These are phyloP conservation scores for Glebionis coronaria DNA, from an alignment of 129 eudicot species.

Conservation along the genomic window DNA sequence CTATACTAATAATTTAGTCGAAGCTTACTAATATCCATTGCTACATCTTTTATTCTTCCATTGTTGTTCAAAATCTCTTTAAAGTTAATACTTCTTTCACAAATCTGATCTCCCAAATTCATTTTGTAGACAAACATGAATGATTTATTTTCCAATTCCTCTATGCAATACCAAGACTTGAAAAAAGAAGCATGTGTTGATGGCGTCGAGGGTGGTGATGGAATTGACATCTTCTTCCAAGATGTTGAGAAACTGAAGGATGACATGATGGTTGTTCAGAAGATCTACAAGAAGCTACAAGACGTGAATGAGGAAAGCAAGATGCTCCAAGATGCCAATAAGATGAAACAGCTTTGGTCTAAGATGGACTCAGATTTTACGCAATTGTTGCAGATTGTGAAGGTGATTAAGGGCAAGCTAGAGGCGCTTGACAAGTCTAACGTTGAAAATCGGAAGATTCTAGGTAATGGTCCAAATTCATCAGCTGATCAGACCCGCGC, in stretches of 20 bases:
- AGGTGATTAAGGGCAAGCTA: conserved; percentile 62
- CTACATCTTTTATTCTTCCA: conserved; percentile 44
- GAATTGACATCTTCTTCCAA: conserved; percentile 57
- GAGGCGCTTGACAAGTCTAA: conserved; percentile 78
- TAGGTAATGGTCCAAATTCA: conserved; percentile 88
- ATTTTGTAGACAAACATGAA: conserved; percentile 54
- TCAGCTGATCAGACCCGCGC: conserved; percentile 78
- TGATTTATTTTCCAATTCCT: conserved; percentile 75
- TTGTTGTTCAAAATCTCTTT: conserved; percentile 11
- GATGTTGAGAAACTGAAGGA: conserved; percentile 71
- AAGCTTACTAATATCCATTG: too few relatives aligned
- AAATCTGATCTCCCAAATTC: conserved; percentile 13
- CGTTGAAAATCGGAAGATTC: conserved; percentile 46
- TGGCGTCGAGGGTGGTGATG: conserved; percentile 51
- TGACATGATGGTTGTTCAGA: conserved; percentile 63
- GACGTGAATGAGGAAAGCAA: conserved; percentile 68
- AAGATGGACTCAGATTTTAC: conserved; percentile 65
- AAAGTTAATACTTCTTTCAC: conserved; percentile 33
- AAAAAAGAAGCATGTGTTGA: conserved; percentile 43
- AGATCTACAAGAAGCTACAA: conserved; percentile 60
- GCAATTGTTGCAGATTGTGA: conserved; percentile 56
- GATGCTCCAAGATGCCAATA: conserved; percentile 57
- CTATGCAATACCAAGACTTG: conserved; percentile 50
- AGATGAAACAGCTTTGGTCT: conserved; percentile 58
- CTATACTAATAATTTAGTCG: too few relatives aligned